A percentile compares a stretch with the other conserved stretches of the same genome.
phyloP scores from a whole-genome alignment of 352 stramenopile genomes.

The Pythium rishiriense region DNA sequence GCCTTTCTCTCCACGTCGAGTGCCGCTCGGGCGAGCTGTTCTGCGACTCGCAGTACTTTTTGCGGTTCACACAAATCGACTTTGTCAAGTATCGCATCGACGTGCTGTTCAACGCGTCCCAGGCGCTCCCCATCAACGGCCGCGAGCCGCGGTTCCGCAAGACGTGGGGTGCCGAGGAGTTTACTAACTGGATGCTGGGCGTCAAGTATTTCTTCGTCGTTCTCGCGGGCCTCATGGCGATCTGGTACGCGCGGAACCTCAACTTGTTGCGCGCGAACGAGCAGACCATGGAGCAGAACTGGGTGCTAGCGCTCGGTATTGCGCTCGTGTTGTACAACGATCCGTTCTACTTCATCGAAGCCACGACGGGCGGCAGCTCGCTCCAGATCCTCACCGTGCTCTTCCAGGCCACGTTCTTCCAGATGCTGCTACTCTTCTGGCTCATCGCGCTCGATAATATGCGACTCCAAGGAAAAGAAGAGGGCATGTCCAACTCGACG shows the following conservation, averaged over 20 bases:
- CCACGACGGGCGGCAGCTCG: conserved; percentile 45
- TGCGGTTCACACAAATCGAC: conserved; percentile 57
- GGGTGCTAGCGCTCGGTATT: conserved; percentile 45
- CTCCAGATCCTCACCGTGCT: conserved; percentile 48
- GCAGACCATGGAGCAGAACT: conserved; percentile 63
- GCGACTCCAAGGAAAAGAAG: conserved; percentile 48
- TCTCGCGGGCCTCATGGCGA: conserved; percentile 33
- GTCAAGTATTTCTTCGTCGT: conserved; percentile 61
- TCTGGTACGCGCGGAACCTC: conserved; percentile 48
- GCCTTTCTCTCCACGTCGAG: conserved; percentile 37
- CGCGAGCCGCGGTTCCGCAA: conserved; percentile 53
- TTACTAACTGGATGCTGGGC: conserved; percentile 61
- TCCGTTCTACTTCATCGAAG: conserved; percentile 56
- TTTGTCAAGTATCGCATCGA: conserved; percentile 56
- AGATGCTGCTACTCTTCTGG: conserved; percentile 61
- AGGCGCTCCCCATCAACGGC: conserved; percentile 36
- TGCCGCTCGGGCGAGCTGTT: conserved; percentile 35
- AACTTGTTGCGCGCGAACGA: conserved; percentile 46
- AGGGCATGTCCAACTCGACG: conserved; percentile 46
- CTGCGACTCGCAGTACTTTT: conserved; percentile 50
- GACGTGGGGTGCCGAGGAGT: conserved; percentile 47
- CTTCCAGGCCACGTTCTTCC: conserved; percentile 65
- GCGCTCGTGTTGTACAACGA: conserved; percentile 62
- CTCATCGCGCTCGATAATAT: conserved; percentile 59
- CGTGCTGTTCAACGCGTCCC: conserved; percentile 57